A percentile compares a stretch with the other conserved stretches of the same genome.
Evolutionary conservation across 2,329 filamentous ascomycete species (phyloP).

Genomic region (Raffaelea ambrosiae): DNA sequence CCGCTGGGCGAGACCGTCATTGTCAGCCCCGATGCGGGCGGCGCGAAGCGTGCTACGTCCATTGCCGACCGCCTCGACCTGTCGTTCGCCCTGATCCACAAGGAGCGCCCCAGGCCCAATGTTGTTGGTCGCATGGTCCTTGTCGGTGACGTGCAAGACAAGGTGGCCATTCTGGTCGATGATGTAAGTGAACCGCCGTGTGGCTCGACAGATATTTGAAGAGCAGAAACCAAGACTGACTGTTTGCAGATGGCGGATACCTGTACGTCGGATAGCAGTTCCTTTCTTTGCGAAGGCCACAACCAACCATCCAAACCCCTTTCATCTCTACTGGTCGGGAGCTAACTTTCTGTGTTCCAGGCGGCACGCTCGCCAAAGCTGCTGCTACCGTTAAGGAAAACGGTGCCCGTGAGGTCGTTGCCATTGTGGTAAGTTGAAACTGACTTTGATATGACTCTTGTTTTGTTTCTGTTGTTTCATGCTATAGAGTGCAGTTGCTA

Average conservation of each 20-base stretch:
- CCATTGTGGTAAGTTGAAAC: constrained; percentile 54
- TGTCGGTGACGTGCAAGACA: constrained; percentile 87
- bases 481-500: too few relatives aligned
- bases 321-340: constrained; percentile 48
- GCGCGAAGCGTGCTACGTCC: constrained; percentile 86
- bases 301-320: too few relatives aligned
- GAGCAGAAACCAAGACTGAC: not conserved
- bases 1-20: constrained; percentile 79
- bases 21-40: constrained; percentile 89
- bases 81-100: constrained; percentile 91
- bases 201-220: too few relatives aligned
- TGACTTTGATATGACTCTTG: not conserved
- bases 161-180: constrained; percentile 80
- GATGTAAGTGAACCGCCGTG: constrained; percentile 9
- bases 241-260: constrained; percentile 15
- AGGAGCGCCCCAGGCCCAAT: constrained; percentile 76
- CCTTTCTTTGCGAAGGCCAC: too few relatives aligned
- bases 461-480: too few relatives aligned
- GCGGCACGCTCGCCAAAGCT: constrained; percentile 58
- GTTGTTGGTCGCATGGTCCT: constrained; percentile 86
- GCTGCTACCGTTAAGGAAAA: constrained; percentile 82
- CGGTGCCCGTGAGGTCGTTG: constrained; percentile 79
- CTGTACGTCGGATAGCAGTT: constrained; percentile 5
- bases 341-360: constrained; percentile 2
- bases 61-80: constrained; percentile 89